Base-by-base conservation (phyloP, 2,329 filamentous ascomycete species). In the Penicillium palitans region DNA sequence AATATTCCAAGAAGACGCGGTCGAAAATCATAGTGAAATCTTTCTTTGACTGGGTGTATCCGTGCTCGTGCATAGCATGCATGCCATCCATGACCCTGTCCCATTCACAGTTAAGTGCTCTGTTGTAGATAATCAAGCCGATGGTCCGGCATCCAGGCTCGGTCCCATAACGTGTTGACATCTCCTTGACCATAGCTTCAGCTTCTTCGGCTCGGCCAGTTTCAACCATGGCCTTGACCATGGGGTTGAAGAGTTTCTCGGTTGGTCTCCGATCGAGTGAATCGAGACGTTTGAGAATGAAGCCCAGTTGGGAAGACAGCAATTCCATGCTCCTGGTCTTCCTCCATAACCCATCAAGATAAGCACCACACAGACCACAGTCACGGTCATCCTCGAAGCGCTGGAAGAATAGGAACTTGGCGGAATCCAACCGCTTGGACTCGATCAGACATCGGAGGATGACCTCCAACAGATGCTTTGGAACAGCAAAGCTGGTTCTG, bases 1-100 rank as follows among this genome's bases (percentile, higher is more conserved):
- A 78, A 50, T 72, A 78, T 60, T 78, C 75, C 37, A 78, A 61
- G 44, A 78, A 77, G 44, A 78, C 69, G 25, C 74, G 73, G 54
- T 78, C 74, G 48, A 78, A 78, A 24, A 70, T 64, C 6, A 66
- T 65, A 2, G 63, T 50, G 44, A 78, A 77, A 47, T 71, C 66
- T 7, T 53, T 60, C 53, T 67, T 63, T 17, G 65, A 63, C 6
- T 59, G 61, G 13, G 74, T 72, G 33, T 74, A 57, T 6, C 69
- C 69, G 8, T 71, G 67, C 9, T 68, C 61, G 46, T 76, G 72
- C 67, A 79, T 74, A 45, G 73, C 70, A 42, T 71, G 58, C 48
- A 80, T 59, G n/a, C 70, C 73, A n/a, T 58, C 60, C 47, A 75
- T 68, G 10, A 78, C 77, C 13, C 67, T 72, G 27, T 70, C 63